phyloP scores from a whole-genome alignment of 163 green algal genomes.

The Smithsoniella earleae region DNA sequence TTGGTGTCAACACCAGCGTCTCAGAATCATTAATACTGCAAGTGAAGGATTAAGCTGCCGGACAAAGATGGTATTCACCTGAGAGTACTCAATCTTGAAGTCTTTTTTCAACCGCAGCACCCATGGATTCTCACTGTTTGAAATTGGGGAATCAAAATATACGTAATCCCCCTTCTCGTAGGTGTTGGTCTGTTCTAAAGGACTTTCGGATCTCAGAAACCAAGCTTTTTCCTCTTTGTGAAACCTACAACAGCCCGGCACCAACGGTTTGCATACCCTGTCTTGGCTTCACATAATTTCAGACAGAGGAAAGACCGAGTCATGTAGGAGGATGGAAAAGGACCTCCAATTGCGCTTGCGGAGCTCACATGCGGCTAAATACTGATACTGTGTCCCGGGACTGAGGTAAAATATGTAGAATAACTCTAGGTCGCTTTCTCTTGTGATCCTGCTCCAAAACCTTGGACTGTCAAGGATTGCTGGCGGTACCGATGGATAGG shows the following conservation, averaged over 20 bases:
- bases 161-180: constrained; percentile 26
- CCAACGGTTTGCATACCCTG: not conserved
- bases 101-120: constrained; percentile 27
- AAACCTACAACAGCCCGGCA: not conserved
- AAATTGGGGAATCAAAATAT: constrained; percentile 16
- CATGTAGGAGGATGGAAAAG: not conserved
- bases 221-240: constrained; percentile 29
- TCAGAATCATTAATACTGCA: too few relatives aligned
- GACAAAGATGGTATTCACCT: too few relatives aligned
- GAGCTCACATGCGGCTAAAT: constrained; percentile 22
- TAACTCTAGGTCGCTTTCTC: constrained; percentile 9
- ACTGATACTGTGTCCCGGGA: constrained; percentile 25
- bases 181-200: constrained; percentile 5
- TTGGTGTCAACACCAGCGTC: too few relatives aligned
- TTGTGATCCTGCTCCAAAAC: constrained; percentile 23
- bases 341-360: constrained; percentile 17
- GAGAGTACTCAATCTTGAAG: constrained; percentile 28
- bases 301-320: too few relatives aligned
- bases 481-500: constrained; percentile 5
- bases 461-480: constrained; percentile 13
- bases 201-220: constrained; percentile 5
- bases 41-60: too few relatives aligned
- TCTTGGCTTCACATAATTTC: too few relatives aligned
- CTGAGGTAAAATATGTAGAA: constrained; percentile 26
- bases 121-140: not conserved